Evolutionary conservation across 371 early-diverging fungal species (phyloP).

Genomic region (Racocetra persica): DNA sequence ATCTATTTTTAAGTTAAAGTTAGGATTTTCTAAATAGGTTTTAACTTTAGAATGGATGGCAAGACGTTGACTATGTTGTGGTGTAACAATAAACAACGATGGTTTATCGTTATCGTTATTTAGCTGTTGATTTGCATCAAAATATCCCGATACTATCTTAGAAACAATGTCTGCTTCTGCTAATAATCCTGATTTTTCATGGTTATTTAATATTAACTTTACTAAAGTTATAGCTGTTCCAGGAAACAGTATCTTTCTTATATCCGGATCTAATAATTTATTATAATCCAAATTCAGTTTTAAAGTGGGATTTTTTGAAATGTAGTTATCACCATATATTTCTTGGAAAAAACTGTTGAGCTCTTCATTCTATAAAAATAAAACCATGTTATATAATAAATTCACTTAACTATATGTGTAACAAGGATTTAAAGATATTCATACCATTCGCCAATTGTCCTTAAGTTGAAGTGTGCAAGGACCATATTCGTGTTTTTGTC

Average conservation of each 20-base stretch:
- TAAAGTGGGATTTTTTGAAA: background rate
- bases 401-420: no score
- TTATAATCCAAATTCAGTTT: conserved; percentile 15
- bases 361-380: conserved; percentile 62
- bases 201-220: conserved; percentile 46
- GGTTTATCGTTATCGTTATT: conserved; percentile 43
- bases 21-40: conserved; percentile 42
- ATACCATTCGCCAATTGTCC: conserved; percentile 70
- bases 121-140: conserved; percentile 43
- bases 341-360: conserved; percentile 60
- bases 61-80: conserved; percentile 61
- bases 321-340: conserved; percentile 62
- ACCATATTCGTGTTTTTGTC: conserved; percentile 56
- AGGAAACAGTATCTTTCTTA: conserved; percentile 54
- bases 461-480: conserved; percentile 64
- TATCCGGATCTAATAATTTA: conserved; percentile 40
- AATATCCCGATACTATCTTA: conserved; percentile 52
- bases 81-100: conserved; percentile 59
- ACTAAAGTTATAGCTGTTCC: conserved; percentile 54
- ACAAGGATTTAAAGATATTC: background rate
- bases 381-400: no score
- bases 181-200: conserved; percentile 28
- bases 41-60: conserved; percentile 47
- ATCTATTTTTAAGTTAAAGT: conserved; percentile 50
- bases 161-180: conserved; percentile 57